A percentile compares a stretch with the other conserved stretches of the same genome.
phyloP scores from a whole-genome alignment of 2,329 filamentous ascomycete genomes.

The Fusarium robinianum region DNA sequence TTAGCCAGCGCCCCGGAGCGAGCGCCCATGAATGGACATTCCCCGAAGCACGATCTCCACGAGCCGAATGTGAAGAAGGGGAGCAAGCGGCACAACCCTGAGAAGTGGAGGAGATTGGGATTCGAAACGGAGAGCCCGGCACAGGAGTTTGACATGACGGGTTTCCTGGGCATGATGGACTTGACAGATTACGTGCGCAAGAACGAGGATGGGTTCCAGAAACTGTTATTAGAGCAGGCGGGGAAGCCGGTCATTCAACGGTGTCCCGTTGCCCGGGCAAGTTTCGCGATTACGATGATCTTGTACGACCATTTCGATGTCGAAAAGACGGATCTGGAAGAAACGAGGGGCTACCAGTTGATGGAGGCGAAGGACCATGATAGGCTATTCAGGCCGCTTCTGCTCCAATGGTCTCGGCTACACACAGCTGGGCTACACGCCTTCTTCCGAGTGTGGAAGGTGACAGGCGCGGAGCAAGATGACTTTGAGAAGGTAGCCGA shows the following conservation, averaged over 20 bases:
- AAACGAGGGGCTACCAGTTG: constrained; percentile 74
- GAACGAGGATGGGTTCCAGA: constrained; percentile 91
- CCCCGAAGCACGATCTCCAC: constrained; percentile 44
- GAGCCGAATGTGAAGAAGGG: constrained; percentile 56
- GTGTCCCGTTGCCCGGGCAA: constrained; percentile 86
- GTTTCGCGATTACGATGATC: constrained; percentile 82
- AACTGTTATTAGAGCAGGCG: constrained; percentile 87
- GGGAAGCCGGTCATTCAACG: constrained; percentile 70
- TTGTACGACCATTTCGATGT: constrained; percentile 97
- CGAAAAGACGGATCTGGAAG: constrained; percentile 79
- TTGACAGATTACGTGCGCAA: constrained; percentile 90
- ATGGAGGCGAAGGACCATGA: constrained; percentile 81
- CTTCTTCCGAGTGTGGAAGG: constrained; percentile 92
- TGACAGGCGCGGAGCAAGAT: constrained; percentile 78
- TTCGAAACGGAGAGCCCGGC: constrained; percentile 90
- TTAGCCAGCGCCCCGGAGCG: constrained; percentile 75
- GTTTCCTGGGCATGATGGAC: constrained; percentile 97
- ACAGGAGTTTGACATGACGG: constrained; percentile 81
- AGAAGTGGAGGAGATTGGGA: constrained; percentile 91
- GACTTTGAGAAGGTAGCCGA: constrained; percentile 96
- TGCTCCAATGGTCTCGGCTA: constrained; percentile 90
- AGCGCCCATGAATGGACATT: constrained; percentile 46
- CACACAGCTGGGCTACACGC: constrained; percentile 84
- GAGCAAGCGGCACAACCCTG: constrained; percentile 76
- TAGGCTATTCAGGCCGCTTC: constrained; percentile 80